These are phyloP conservation scores for Phyllosticta capitalensis DNA, from an alignment of 2,329 filamentous ascomycete genomes.

Conservation along the genomic window DNA sequence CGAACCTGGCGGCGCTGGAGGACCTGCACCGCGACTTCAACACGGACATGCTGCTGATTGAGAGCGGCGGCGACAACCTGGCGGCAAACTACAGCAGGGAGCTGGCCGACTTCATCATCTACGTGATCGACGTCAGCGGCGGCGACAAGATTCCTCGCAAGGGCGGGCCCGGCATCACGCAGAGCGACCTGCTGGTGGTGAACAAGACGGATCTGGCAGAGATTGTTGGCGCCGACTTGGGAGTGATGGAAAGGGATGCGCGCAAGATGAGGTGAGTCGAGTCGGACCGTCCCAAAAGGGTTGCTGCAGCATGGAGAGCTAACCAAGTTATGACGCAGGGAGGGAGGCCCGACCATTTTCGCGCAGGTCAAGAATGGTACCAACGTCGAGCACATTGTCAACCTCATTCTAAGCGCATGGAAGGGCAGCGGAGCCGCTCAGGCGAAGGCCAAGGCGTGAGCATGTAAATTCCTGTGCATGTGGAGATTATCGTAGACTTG, in stretches of 20 bases:
- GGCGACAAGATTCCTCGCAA: constrained; percentile 96
- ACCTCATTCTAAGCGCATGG: constrained; percentile 85
- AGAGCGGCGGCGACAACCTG: constrained; percentile 91
- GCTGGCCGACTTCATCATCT: constrained; percentile 94
- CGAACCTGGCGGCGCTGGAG: constrained; percentile 87
- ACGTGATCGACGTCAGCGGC: constrained; percentile 93
- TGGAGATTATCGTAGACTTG: not conserved
- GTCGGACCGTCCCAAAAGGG: not conserved
- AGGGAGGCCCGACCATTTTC: constrained; percentile 91
- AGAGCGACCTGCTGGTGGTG: constrained; percentile 84
- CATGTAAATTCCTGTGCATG: not conserved
- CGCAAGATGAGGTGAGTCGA: constrained; percentile 58
- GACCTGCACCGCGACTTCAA: constrained; percentile 72
- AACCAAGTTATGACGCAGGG: constrained; percentile 37
- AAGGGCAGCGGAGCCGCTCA: constrained; percentile 67
- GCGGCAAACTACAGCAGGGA: constrained; percentile 95
- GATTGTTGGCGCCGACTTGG: constrained; percentile 79
- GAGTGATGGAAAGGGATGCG: constrained; percentile 90
- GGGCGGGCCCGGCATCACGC: constrained; percentile 92
- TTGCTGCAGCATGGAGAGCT: not conserved
- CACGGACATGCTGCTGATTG: constrained; percentile 82
- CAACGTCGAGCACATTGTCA: constrained; percentile 76
- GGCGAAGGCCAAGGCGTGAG: constrained; percentile 16
- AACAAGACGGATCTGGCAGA: constrained; percentile 97
- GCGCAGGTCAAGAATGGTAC: constrained; percentile 93